Conservation (phyloP, 352 stramenopile species). For the Elongisporangium anandrum region DNA sequence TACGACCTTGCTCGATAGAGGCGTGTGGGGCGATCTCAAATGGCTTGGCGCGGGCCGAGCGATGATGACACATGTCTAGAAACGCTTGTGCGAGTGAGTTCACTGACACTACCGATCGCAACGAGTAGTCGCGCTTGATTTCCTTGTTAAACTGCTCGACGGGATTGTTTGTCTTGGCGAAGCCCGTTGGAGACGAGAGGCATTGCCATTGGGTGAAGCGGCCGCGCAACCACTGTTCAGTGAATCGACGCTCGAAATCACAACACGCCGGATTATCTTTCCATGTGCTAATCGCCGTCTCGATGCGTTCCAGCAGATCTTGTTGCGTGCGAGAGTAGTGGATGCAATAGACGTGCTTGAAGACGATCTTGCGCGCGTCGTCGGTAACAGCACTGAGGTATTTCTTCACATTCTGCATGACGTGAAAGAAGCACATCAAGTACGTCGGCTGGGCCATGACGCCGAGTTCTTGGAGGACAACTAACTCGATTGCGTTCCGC, state of each 20-base stretch:
- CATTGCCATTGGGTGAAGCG: constrained; percentile 13
- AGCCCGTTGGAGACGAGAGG: constrained; percentile 4
- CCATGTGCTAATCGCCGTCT: background rate
- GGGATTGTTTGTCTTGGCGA: constrained; percentile 18
- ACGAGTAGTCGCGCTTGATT: constrained; percentile 18
- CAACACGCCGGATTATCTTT: background rate
- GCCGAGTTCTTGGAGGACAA: background rate
- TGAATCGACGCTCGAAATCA: background rate
- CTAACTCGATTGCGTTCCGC: background rate
- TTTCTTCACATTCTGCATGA: constrained; percentile 17
- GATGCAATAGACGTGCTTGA: constrained; percentile 13
- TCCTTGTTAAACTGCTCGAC: constrained; percentile 19
- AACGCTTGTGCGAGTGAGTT: constrained; percentile 1
- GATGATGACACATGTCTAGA: constrained; percentile 2
- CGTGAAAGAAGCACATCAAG: constrained; percentile 26
- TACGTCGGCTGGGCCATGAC: constrained; percentile 1
- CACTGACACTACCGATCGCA: constrained; percentile 3
- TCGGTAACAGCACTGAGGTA: background rate
- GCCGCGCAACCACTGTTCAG: constrained; percentile 1
- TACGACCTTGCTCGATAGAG: no score
- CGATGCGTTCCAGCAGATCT: background rate
- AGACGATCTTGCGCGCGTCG: constrained; percentile 2
- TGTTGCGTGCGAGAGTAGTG: constrained; percentile 7
- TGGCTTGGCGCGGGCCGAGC: background rate
- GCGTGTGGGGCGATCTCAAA: no score